Evolutionary conservation across 2,329 filamentous ascomycete genomes (phyloP).

Genomic region (Colletotrichum spaethianum): DNA sequence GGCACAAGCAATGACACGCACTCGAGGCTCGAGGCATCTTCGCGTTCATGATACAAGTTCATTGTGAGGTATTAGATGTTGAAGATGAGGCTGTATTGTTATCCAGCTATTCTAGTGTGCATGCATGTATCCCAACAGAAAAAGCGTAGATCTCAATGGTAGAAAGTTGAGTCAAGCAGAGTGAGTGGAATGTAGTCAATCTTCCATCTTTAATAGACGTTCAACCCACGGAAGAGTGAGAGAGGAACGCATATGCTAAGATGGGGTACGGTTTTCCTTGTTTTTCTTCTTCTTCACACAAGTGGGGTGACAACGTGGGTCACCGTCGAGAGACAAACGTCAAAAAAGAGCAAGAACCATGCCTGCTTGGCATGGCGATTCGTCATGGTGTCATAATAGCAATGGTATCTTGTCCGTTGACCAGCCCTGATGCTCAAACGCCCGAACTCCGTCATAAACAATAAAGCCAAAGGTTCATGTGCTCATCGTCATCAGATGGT

Average conservation of each 20-base stretch:
- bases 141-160: slow-evolving; percentile 62
- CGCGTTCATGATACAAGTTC: neutral
- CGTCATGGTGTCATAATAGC: slow-evolving; percentile 32
- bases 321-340: neutral
- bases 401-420: slow-evolving; percentile 30
- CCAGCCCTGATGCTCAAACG: slow-evolving; percentile 30
- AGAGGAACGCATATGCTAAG: slow-evolving; percentile 69
- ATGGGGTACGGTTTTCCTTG: slow-evolving; percentile 55
- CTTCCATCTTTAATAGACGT: slow-evolving; percentile 70
- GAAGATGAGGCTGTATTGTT: neutral
- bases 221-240: slow-evolving; percentile 65
- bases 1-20: neutral
- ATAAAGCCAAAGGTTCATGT: slow-evolving; percentile 44
- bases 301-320: slow-evolving; percentile 2
- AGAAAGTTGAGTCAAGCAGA: slow-evolving; percentile 61
- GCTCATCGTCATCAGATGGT: slow-evolving; percentile 31
- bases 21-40: no score
- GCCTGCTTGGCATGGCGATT: slow-evolving; percentile 24
- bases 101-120: neutral
- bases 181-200: slow-evolving; percentile 65
- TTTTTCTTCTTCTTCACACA: slow-evolving; percentile 20
- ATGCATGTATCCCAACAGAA: slow-evolving; percentile 61
- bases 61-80: neutral
- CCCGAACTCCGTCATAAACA: slow-evolving; percentile 44
- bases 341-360: neutral